phyloP scores from a whole-genome alignment of 129 eudicot species.

The Kitagawia praeruptora region DNA sequence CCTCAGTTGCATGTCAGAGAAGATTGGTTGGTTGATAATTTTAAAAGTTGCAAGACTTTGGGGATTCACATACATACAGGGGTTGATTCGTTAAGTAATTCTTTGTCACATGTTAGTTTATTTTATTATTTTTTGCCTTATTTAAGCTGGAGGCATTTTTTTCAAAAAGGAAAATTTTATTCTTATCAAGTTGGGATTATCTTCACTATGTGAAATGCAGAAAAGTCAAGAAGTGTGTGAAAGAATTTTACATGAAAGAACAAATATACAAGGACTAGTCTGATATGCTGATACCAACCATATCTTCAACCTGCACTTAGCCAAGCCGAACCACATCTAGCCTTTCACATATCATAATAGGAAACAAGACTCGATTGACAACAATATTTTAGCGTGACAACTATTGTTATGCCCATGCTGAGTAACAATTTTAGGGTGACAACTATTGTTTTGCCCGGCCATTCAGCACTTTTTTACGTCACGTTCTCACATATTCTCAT shows the following conservation, averaged over 20 bases:
- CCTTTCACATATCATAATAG: background rate
- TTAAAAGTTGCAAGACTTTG: background rate
- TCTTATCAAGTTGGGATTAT: too few species aligned
- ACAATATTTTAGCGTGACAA: too few species aligned
- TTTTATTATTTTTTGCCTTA: too few species aligned
- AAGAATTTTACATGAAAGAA: background rate
- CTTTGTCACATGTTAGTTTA: too few species aligned
- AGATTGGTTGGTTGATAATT: background rate
- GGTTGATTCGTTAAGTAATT: background rate
- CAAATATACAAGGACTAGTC: background rate
- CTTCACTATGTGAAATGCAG: background rate
- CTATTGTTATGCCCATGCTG: too few species aligned
- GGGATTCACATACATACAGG: background rate
- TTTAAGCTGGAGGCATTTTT: too few species aligned
- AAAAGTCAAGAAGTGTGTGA: background rate
- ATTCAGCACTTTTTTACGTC: too few species aligned
- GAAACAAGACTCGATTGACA: background rate
- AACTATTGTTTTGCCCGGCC: too few species aligned
- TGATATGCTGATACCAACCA: slow-evolving; percentile 29
- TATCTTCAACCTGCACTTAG: slow-evolving; percentile 14
- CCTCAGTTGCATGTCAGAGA: background rate
- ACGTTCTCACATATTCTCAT: background rate
- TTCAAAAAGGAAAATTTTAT: background rate
- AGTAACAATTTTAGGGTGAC: too few species aligned
- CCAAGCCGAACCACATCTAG: background rate